A percentile compares a stretch with the other conserved stretches of the same genome.
Conservation (phyloP, 2,329 filamentous ascomycete species). For the Colletotrichum cordylinicola region DNA sequence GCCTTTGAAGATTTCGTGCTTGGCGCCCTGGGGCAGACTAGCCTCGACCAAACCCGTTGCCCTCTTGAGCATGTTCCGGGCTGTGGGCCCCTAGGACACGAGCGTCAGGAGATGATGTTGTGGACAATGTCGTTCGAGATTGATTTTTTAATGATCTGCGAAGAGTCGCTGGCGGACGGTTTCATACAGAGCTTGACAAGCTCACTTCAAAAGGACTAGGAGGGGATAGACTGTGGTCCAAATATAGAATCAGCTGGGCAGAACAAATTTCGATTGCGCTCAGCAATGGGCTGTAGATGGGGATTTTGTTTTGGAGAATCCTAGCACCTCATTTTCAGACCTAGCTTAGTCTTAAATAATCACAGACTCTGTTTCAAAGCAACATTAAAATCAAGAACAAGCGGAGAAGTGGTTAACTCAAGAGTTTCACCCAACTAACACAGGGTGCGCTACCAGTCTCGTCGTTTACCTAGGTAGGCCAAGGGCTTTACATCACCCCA, state of each 20-base stretch:
- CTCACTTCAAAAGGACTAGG: not conserved
- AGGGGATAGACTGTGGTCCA: not conserved
- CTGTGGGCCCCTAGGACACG: not conserved
- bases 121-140: not conserved
- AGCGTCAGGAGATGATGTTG: not conserved
- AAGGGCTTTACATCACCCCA: too few species aligned
- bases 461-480: too few species aligned
- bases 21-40: not conserved
- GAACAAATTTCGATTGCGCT: not conserved
- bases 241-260: not conserved
- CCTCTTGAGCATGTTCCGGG: not conserved
- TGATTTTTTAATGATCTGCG: not conserved
- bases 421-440: too few species aligned
- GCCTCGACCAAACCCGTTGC: not conserved
- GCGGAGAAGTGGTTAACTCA: too few species aligned
- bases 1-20: not conserved
- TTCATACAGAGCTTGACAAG: not conserved
- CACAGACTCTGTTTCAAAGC: too few species aligned
- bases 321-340: too few species aligned
- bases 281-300: not conserved
- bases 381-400: too few species aligned
- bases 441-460: too few species aligned
- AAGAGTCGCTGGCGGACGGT: not conserved
- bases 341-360: too few species aligned
- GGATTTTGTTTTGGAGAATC: too few species aligned